A percentile compares a stretch with the other conserved stretches of the same genome.
Evolutionary conservation across 805 yeast species (phyloP).

Genomic region (Cyberlindnera petersonii): DNA sequence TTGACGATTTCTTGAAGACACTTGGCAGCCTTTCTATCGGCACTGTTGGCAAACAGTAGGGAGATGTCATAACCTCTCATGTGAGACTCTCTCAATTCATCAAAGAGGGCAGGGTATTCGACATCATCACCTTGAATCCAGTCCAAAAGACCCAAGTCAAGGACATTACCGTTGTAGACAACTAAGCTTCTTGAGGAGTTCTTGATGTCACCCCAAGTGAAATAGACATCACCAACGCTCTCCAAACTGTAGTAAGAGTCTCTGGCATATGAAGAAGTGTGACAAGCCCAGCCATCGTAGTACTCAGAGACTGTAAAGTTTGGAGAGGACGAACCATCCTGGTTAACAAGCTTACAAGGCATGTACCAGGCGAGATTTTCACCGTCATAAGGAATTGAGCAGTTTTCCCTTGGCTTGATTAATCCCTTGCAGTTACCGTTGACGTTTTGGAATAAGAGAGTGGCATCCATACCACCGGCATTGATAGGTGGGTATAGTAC

Average conservation of each 20-base stretch:
- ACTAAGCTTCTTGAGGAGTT: conserved; percentile 70
- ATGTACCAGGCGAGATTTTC: conserved; percentile 88
- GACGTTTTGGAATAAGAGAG: conserved; percentile 85
- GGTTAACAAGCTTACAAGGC: conserved; percentile 75
- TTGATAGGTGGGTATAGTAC: conserved; percentile 77
- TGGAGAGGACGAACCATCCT: conserved; percentile 68
- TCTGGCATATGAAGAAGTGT: conserved; percentile 70
- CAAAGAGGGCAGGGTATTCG: conserved; percentile 69
- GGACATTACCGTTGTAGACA: conserved; percentile 85
- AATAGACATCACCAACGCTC: conserved; percentile 71
- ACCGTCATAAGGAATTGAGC: conserved; percentile 65
- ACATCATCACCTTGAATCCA: conserved; percentile 73
- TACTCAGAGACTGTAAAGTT: conserved; percentile 54
- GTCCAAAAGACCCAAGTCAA: conserved; percentile 71
- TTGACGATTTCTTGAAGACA: conserved; percentile 83
- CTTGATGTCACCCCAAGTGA: conserved; percentile 83
- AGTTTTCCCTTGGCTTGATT: conserved; percentile 63
- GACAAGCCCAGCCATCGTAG: conserved; percentile 89
- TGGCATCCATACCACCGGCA: conserved; percentile 86
- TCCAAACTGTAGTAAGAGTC: conserved; percentile 56
- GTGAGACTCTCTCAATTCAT: conserved; percentile 50
- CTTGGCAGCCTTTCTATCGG: conserved; percentile 67
- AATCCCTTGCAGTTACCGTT: conserved; percentile 84
- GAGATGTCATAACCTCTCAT: conserved; percentile 82
- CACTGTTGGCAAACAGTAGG: conserved; percentile 57